A percentile compares a stretch with the other conserved stretches of the same genome.
Conservation (phyloP, 805 yeast species). For the Candida tammaniensis region DNA sequence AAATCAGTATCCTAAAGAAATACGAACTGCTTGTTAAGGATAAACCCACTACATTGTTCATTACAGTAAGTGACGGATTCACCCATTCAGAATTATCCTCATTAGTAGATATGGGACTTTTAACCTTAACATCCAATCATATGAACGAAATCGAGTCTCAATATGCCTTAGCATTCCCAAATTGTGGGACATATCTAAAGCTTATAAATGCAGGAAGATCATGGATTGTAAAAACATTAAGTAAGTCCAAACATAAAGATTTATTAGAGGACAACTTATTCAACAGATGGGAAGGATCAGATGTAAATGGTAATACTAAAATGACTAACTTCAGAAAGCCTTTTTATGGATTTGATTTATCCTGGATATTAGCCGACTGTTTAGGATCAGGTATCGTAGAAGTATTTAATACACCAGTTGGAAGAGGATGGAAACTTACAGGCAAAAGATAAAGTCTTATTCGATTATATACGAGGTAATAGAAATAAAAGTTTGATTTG, state of each 20-base stretch:
- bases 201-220: conserved; percentile 42
- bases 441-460: conserved; percentile 35
- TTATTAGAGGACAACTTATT: conserved; percentile 39
- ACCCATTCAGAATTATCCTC: conserved; percentile 23
- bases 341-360: conserved; percentile 48
- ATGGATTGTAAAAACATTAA: conserved; percentile 41
- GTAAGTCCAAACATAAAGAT: conserved; percentile 40
- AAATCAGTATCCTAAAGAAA: conserved; percentile 18
- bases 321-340: conserved; percentile 44
- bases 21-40: conserved; percentile 19
- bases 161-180: conserved; percentile 47
- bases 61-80: conserved; percentile 20
- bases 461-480: not conserved
- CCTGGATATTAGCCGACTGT: conserved; percentile 51
- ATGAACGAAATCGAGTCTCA: conserved; percentile 40
- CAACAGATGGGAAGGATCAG: conserved; percentile 45
- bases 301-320: conserved; percentile 20
- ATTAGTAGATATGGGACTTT: conserved; percentile 40
- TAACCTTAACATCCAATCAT: conserved; percentile 45
- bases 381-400: conserved; percentile 53
- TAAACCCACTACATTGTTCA: conserved; percentile 28
- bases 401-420: conserved; percentile 52
- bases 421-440: conserved; percentile 57
- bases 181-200: conserved; percentile 48
- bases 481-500: not conserved